Conservation (phyloP, 805 yeast species). For the Ogataea populi-albae region DNA sequence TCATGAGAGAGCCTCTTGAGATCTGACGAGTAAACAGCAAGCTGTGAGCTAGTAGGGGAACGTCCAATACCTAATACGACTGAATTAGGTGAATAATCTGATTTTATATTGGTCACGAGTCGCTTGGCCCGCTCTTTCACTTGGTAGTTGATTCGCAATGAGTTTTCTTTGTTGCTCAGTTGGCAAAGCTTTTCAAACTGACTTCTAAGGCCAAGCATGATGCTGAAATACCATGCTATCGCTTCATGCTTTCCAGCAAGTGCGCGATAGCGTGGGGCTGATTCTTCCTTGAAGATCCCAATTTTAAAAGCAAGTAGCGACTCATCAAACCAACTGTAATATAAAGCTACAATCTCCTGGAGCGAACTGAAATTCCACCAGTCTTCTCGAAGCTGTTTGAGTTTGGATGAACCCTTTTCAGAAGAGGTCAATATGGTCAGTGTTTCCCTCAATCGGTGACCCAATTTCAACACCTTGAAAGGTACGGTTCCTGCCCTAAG, state of each 20-base stretch:
- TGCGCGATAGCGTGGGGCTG: slow-evolving; percentile 28
- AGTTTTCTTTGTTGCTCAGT: slow-evolving; percentile 48
- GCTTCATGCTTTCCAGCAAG: slow-evolving; percentile 57
- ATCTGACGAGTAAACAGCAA: slow-evolving; percentile 21
- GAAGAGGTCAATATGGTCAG: slow-evolving; percentile 10
- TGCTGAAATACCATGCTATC: slow-evolving; percentile 67
- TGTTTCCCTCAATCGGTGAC: slow-evolving; percentile 32
- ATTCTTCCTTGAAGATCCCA: slow-evolving; percentile 39
- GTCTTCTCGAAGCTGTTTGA: slow-evolving; percentile 23
- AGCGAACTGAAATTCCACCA: slow-evolving; percentile 46
- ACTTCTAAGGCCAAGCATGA: slow-evolving; percentile 53
- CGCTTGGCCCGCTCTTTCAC: slow-evolving; percentile 53
- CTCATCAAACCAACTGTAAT: slow-evolving; percentile 68
- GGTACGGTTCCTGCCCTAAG: slow-evolving; percentile 72
- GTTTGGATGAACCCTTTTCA: slow-evolving; percentile 16
- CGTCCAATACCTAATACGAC: slow-evolving; percentile 13
- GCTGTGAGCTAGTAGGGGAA: slow-evolving; percentile 9
- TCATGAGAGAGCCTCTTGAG: slow-evolving; percentile 35
- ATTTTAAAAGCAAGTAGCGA: slow-evolving; percentile 53
- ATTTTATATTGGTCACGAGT: slow-evolving; percentile 20
- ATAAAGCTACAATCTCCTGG: slow-evolving; percentile 52
- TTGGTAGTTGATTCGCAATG: slow-evolving; percentile 54
- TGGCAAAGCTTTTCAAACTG: slow-evolving; percentile 42
- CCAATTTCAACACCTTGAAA: slow-evolving; percentile 44
- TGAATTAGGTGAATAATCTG: slow-evolving; percentile 19